Evolutionary conservation across 371 early-diverging fungal genomes (phyloP).

Genomic region (Scutellospora calospora): DNA sequence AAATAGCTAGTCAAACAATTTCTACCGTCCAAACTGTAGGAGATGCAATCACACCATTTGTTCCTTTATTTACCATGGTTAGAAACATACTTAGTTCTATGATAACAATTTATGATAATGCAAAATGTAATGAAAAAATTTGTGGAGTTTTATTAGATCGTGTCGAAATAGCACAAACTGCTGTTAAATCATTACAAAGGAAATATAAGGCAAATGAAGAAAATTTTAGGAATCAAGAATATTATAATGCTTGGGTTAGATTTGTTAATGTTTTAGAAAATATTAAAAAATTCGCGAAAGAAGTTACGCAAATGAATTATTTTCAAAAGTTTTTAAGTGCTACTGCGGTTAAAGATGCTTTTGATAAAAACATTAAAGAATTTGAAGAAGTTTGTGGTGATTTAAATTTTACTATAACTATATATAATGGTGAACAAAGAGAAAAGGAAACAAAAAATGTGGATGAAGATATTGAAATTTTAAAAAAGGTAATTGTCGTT

Average conservation of each 20-base stretch:
- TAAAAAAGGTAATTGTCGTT: background rate
- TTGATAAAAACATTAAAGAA: background rate
- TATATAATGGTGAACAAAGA: conserved; percentile 27
- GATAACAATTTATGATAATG: conserved; percentile 15
- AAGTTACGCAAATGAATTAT: conserved; percentile 9
- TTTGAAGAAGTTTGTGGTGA: conserved; percentile 14
- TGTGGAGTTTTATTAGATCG: conserved; percentile 32
- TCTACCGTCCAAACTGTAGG: too few relatives aligned
- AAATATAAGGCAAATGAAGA: conserved; percentile 20
- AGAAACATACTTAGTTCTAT: background rate
- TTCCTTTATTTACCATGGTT: conserved; percentile 10
- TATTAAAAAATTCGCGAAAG: conserved; percentile 26
- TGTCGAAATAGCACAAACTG: conserved; percentile 20
- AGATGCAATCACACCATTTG: background rate
- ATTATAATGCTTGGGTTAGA: conserved; percentile 26
- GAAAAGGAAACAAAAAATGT: conserved; percentile 14
- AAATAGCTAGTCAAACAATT: too few relatives aligned
- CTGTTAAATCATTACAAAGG: conserved; percentile 15
- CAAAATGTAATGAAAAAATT: conserved; percentile 38
- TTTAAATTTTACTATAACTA: conserved; percentile 26
- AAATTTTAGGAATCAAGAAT: conserved; percentile 21
- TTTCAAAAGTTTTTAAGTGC: conserved; percentile 1
- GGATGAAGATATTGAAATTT: conserved; percentile 11
- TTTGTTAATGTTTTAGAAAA: conserved; percentile 32
- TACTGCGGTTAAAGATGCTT: conserved; percentile 17